Percentiles rank a stretch among this genome's conserved stretches.
Conservation (phyloP, 169 alveolate genomes). For the Plasmodium relictum region DNA sequence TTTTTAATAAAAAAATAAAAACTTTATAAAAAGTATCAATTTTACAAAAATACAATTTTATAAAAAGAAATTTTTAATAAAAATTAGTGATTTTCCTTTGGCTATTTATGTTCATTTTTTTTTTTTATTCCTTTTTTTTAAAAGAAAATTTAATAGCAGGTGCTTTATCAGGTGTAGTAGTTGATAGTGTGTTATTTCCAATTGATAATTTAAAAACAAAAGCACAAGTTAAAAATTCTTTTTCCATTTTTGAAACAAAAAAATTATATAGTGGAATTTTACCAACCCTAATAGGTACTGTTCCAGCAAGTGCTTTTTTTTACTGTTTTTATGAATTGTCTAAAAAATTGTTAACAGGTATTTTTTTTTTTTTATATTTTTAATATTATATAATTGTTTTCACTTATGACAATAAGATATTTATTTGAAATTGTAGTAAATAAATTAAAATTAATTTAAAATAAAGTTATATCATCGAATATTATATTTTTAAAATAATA, state of each 20-base stretch:
- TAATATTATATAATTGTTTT: background rate
- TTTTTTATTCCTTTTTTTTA: background rate
- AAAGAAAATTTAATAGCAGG: constrained; percentile 86
- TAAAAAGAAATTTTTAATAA: background rate
- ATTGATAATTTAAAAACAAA: constrained; percentile 86
- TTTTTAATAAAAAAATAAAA: too few relatives aligned
- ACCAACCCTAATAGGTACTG: constrained; percentile 82
- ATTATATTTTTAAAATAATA: background rate
- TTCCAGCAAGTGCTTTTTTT: constrained; percentile 87
- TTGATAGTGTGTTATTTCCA: constrained; percentile 86
- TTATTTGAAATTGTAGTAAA: too few relatives aligned
- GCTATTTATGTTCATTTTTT: constrained; percentile 7
- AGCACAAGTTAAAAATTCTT: constrained; percentile 76
- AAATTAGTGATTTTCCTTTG: constrained; percentile 1
- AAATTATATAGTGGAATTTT: constrained; percentile 82
- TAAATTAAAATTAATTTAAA: background rate
- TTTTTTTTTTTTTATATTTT: background rate
- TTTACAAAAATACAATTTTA: constrained; percentile 18
- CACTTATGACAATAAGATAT: too few relatives aligned
- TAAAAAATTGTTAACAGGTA: constrained; percentile 78
- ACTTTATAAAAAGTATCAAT: too few relatives aligned
- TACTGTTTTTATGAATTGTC: constrained; percentile 86
- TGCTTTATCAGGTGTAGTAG: constrained; percentile 86
- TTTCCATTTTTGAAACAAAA: constrained; percentile 37
- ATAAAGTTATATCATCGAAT: background rate